phyloP scores from a whole-genome alignment of 495 filamentous ascomycete species.

The Penicillium fimorum region DNA sequence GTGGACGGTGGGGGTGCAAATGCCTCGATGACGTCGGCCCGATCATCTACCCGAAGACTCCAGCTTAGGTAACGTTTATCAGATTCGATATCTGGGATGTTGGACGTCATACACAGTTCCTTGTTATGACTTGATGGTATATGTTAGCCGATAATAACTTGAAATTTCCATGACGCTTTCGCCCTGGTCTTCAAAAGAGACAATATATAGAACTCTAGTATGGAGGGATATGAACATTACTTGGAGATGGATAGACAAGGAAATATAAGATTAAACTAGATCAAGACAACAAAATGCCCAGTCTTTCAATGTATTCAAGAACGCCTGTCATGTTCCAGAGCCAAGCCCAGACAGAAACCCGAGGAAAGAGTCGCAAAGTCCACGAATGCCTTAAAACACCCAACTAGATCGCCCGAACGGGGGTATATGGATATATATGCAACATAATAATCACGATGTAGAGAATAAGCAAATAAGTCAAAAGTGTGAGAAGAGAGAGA shows the following conservation, averaged over 20 bases:
- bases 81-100: not conserved
- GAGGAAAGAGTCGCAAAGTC: not conserved
- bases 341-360: not conserved
- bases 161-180: not conserved
- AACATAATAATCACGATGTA: constrained; percentile 20
- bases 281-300: constrained; percentile 7
- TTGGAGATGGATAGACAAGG: not conserved
- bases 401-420: constrained; percentile 27
- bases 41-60: constrained; percentile 10
- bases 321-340: constrained; percentile 15
- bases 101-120: not conserved
- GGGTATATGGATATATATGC: constrained; percentile 35
- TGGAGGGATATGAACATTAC: not conserved
- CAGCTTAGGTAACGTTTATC: constrained; percentile 4
- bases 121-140: not conserved
- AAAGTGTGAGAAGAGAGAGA: constrained; percentile 4
- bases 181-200: not conserved
- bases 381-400: constrained; percentile 20
- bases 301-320: constrained; percentile 23
- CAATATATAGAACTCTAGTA: not conserved
- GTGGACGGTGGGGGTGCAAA: constrained; percentile 15
- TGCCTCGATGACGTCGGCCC: constrained; percentile 26
- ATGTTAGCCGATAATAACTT: not conserved
- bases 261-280: not conserved
- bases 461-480: not conserved